These are phyloP conservation scores for Venturiaceae sp. DNA, from an alignment of 2,329 filamentous ascomycete genomes.

Conservation along the genomic window DNA sequence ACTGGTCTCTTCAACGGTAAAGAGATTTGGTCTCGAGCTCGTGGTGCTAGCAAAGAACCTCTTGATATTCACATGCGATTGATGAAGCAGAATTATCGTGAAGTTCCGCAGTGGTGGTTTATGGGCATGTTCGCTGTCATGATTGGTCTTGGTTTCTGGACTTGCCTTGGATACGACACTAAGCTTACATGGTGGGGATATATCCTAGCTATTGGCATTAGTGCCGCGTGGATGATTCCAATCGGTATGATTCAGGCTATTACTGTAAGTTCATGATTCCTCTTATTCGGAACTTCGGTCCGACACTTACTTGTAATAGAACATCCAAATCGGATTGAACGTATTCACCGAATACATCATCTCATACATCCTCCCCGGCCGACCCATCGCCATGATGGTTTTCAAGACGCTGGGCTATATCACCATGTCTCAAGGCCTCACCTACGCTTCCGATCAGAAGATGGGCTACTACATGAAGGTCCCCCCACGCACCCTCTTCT, in stretches of 20 bases:
- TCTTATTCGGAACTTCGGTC: neutral
- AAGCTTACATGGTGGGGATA: constrained; percentile 36
- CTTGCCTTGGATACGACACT: constrained; percentile 22
- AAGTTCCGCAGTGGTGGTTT: constrained; percentile 27
- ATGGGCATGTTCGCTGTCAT: constrained; percentile 46
- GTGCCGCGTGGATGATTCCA: constrained; percentile 27
- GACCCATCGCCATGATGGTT: constrained; percentile 40
- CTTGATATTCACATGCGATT: constrained; percentile 24
- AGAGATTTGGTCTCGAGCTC: constrained; percentile 28
- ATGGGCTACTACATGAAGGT: constrained; percentile 44
- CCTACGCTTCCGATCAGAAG: constrained; percentile 41
- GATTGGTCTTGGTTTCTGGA: constrained; percentile 19
- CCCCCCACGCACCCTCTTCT: constrained; percentile 57
- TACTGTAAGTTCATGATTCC: constrained; percentile 20
- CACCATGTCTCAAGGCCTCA: constrained; percentile 36
- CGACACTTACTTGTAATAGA: neutral
- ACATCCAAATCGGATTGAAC: constrained; percentile 45
- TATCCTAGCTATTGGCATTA: constrained; percentile 42
- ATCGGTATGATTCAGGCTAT: constrained; percentile 53
- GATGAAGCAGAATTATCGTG: constrained; percentile 19
- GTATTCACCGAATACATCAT: constrained; percentile 39
- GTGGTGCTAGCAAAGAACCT: constrained; percentile 17
- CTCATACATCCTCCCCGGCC: constrained; percentile 39
- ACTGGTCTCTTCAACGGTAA: constrained; percentile 24
- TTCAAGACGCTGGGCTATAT: constrained; percentile 39